A percentile compares a stretch with the other conserved stretches of the same genome.
Conservation (phyloP, 2,329 filamentous ascomycete genomes). For the Trichoderma brevicompactum region DNA sequence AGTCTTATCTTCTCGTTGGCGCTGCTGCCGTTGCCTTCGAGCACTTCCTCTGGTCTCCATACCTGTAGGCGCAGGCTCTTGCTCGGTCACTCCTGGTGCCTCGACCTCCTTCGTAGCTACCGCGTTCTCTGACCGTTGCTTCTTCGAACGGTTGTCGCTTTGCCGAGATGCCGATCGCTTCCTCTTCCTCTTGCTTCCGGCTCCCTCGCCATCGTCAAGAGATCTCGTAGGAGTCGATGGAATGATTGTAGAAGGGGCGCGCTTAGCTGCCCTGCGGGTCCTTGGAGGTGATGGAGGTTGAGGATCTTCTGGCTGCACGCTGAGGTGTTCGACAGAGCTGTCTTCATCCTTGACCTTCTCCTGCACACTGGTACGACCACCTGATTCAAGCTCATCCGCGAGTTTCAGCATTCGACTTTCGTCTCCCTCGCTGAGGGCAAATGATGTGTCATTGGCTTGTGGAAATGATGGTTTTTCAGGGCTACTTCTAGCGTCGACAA, state of each 20-base stretch:
- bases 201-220: conserved; percentile 12
- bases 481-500: conserved; percentile 55
- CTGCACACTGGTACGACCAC: conserved; percentile 30
- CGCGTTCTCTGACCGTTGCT: conserved; percentile 36
- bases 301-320: conserved; percentile 33
- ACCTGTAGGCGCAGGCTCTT: not conserved
- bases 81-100: not conserved
- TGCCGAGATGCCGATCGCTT: conserved; percentile 34
- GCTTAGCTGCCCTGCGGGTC: conserved; percentile 24
- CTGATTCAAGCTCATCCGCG: conserved; percentile 55
- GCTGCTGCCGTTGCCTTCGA: conserved; percentile 31
- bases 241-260: conserved; percentile 31
- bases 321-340: conserved; percentile 32
- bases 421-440: conserved; percentile 50
- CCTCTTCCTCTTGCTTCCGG: conserved; percentile 38
- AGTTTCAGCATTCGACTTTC: conserved; percentile 55
- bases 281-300: conserved; percentile 31
- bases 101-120: conserved; percentile 31
- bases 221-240: conserved; percentile 35
- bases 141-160: conserved; percentile 38
- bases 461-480: conserved; percentile 39
- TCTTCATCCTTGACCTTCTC: conserved; percentile 29
- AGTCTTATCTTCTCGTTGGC: conserved; percentile 12
- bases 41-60: conserved; percentile 33
- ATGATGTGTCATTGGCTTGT: conserved; percentile 41